Percentiles rank a stretch among this genome's conserved stretches.
Evolutionary conservation across 2,329 filamentous ascomycete genomes (phyloP).

Genomic region (Acrocalymma vagum): DNA sequence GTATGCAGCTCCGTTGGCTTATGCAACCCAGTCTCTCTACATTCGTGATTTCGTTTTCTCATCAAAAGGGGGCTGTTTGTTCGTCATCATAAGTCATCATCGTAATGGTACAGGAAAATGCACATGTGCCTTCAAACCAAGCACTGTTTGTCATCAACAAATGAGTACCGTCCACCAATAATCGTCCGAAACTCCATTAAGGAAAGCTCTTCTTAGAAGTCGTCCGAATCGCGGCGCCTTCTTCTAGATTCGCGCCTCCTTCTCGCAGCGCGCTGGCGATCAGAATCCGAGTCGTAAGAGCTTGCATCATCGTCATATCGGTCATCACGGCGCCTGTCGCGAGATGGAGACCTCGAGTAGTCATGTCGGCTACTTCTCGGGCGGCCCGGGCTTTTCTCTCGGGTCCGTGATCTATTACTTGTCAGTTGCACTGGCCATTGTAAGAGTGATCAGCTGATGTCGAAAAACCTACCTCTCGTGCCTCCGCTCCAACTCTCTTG

Average conservation of each 20-base stretch:
- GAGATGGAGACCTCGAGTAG: conserved; percentile 22
- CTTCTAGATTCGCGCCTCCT: conserved; percentile 15
- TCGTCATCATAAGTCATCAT: no score
- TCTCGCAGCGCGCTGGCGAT: conserved; percentile 13
- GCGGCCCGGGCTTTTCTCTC: conserved; percentile 14
- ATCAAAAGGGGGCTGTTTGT: no score
- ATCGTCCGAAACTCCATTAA: background rate
- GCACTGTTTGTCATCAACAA: no score
- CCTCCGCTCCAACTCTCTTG: conserved; percentile 33
- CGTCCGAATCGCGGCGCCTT: conserved; percentile 12
- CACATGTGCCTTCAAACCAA: no score
- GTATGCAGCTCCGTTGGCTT: no score
- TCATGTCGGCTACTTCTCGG: conserved; percentile 15
- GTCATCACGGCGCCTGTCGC: conserved; percentile 15
- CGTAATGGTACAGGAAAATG: no score
- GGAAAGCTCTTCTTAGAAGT: conserved; percentile 1
- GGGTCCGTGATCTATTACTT: no score
- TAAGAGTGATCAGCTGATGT: no score
- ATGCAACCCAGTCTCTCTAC: no score
- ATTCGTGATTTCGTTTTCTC: no score
- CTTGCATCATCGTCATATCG: conserved; percentile 16
- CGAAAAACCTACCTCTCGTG: conserved; percentile 38
- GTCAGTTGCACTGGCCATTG: no score
- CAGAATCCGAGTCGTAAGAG: conserved; percentile 24
- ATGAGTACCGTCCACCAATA: conserved; percentile 1